Evolutionary conservation across 352 stramenopile genomes (phyloP), one percentile per base, ranked within the genome.

Genomic region (Pythium insidiosum): DNA sequence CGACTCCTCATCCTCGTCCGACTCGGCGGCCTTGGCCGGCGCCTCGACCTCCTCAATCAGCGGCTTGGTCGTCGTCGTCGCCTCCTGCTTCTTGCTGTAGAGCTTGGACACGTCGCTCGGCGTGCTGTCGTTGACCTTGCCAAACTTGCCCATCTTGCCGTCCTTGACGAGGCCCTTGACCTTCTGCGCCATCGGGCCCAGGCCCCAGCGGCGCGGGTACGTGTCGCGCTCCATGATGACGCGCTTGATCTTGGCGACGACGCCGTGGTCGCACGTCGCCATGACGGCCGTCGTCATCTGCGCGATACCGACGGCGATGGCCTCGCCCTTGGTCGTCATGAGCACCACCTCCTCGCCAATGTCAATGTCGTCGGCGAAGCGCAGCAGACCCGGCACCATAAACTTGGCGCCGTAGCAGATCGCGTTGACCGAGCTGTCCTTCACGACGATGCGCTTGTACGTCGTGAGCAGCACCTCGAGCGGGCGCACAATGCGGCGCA

Each of bases 151-250:
- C 47, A 94, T 89, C 66, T 90, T 92, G 43, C 82, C 79, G 20
- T 92, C 85, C 63, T 97, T 97, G 19, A 99, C 97, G 10, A 99
- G 75, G 10, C 72, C 76, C 84, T 99, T 99, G 60, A 99, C 98
- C 66, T 97, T 97, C 60, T 98, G 88, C 4, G 97, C 97, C 81
- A 99, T 97, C 2, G 96, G 97, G 16, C 97, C 97, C 50, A 99
- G 72, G 47, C 97, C 97, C 97, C 97, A 99, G 47, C 95, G 80
- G 60, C 96, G 82, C 23, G 97, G 97, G 65, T 99, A 99, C 38
- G 93, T 98, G 80, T 99, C 97, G 28, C 97, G 75, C 83, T 99
- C 97, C 97, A 99, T 99, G 66, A 99, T 99, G 22, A 99, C 97
- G 38, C 97, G 89, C 77, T 99, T 99, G 65, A 99, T 99, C 84